A percentile compares a stretch with the other conserved stretches of the same genome.
Conservation (phyloP, 2,329 filamentous ascomycete genomes). For the Waltergamsia citrina region DNA sequence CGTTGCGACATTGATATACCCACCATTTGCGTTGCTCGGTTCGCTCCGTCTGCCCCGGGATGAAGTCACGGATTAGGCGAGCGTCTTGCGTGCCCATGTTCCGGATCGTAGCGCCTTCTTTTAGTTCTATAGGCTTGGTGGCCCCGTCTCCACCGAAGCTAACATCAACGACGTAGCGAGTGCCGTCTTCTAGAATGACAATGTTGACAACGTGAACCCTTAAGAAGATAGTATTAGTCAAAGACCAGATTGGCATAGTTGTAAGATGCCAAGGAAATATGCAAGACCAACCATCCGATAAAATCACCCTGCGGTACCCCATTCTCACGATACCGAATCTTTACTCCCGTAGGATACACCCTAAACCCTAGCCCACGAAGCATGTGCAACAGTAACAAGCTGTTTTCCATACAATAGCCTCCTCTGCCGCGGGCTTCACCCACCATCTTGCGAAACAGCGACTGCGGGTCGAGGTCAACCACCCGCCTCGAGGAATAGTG, state of each 20-base stretch:
- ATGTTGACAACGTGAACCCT: slow-evolving; percentile 52
- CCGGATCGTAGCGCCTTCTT: slow-evolving; percentile 26
- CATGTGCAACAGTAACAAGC: slow-evolving; percentile 43
- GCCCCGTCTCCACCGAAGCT: slow-evolving; percentile 56
- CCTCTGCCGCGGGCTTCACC: slow-evolving; percentile 30
- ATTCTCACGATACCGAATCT: slow-evolving; percentile 29
- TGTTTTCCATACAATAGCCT: slow-evolving; percentile 53
- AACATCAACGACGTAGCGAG: slow-evolving; percentile 48
- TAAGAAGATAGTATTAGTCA: slow-evolving; percentile 8
- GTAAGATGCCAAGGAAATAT: slow-evolving; percentile 2
- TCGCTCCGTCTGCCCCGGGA: slow-evolving; percentile 32
- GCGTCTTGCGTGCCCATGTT: slow-evolving; percentile 48
- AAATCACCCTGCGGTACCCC: slow-evolving; percentile 31
- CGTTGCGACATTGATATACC: slow-evolving; percentile 53
- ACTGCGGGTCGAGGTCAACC: slow-evolving; percentile 33
- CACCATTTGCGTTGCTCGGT: slow-evolving; percentile 37
- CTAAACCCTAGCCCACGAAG: slow-evolving; percentile 40
- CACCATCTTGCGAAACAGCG: slow-evolving; percentile 40
- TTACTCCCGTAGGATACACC: slow-evolving; percentile 46
- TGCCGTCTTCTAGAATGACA: slow-evolving; percentile 38
- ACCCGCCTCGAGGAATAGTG: slow-evolving; percentile 34
- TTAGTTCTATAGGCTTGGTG: slow-evolving; percentile 45
- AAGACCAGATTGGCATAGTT: too few species aligned
- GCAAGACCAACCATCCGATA: slow-evolving; percentile 30
- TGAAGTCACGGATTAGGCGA: slow-evolving; percentile 39